Base-by-base conservation (phyloP, 768 basidiomycete genomes). In the Phallus indusiatus region DNA sequence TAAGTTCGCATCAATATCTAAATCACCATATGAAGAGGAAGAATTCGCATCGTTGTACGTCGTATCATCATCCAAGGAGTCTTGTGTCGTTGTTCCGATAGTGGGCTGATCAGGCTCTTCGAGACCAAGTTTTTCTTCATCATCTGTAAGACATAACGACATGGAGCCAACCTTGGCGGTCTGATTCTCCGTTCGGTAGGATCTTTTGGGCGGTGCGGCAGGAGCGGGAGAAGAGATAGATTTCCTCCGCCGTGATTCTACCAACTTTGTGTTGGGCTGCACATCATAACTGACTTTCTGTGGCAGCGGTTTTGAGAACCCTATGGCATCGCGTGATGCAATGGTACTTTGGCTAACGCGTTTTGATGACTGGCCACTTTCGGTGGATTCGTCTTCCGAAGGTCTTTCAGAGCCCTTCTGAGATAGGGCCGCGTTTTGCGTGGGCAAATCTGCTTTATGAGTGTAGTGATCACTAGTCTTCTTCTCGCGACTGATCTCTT, bases 11-110 rank as follows among this genome's bases (percentile, higher is more conserved):
- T 59, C 57, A 51, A 59, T 53, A 33, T 59, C 57, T 21, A 59
- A 50, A 51, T 59, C 57, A 17, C 57, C 57, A 53, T 59, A 59
- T 18, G 57, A 57, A 8, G 56, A 59, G 22, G 57, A 59, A 12
- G 57, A 59, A 17, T 18, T 22, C 3, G 49, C 57, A 18, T 59
- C 57, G 24, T 42, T 42, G 42, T 14, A 42, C 12, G 49, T 34
- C n/a, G 55, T 21, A 21, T 35, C 10, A 53, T 59, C 14, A 18
- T 53, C 57, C 57, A 21, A 12, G 53, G 18, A 20, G 1, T 54
- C 42, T 14, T 14, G 14, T 42, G 28, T 28, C 28, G 42, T 42
- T 42, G 42, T 42, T 42, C 12, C 42, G n/a, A 42, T n/a, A 12
- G 42, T 42, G 4, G 42, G n/a, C n/a, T 42, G 14, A 42, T 42